Conservation (phyloP, 2,329 filamentous ascomycete species). For the Shiraia sp. region DNA sequence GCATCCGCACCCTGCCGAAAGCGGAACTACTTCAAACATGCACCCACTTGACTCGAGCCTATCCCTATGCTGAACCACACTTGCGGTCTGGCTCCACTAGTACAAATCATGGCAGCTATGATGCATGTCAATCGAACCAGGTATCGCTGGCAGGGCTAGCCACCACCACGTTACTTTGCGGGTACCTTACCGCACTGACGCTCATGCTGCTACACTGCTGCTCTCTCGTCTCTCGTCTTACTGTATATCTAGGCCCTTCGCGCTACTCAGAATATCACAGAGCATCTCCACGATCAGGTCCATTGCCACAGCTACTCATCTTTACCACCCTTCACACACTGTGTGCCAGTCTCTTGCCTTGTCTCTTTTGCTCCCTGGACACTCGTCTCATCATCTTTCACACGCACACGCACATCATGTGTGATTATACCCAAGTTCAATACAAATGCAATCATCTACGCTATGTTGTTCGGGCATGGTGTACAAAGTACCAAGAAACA, state of each 20-base stretch:
- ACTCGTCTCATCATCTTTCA: conserved; percentile 5
- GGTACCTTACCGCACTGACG: conserved; percentile 30
- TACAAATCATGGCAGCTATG: conserved; percentile 19
- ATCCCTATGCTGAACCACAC: conserved; percentile 22
- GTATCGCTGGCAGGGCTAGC: conserved; percentile 17
- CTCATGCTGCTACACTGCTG: conserved; percentile 5
- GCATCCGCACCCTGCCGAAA: conserved; percentile 23
- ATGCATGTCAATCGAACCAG: conserved; percentile 23
- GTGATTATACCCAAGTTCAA: conserved; percentile 63
- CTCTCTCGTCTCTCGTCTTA: conserved; percentile 13
- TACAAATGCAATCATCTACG: conserved; percentile 60
- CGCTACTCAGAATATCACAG: conserved; percentile 19
- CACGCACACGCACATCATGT: too few relatives aligned
- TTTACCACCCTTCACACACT: conserved; percentile 3
- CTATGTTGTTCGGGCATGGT: conserved; percentile 61
- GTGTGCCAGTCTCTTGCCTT: background rate
- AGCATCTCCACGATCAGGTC: conserved; percentile 7
- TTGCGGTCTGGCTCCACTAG: conserved; percentile 20
- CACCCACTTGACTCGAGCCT: conserved; percentile 18
- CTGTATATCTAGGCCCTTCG: conserved; percentile 15
- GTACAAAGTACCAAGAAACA: conserved; percentile 57
- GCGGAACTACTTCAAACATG: conserved; percentile 28
- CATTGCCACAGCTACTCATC: conserved; percentile 4
- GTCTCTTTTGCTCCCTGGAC: conserved; percentile 7
- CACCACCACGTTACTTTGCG: conserved; percentile 18